Percentiles rank a stretch among this genome's conserved stretches.
Evolutionary conservation across 257 asterid genomes (phyloP).

Genomic region (Solanum pennellii): DNA sequence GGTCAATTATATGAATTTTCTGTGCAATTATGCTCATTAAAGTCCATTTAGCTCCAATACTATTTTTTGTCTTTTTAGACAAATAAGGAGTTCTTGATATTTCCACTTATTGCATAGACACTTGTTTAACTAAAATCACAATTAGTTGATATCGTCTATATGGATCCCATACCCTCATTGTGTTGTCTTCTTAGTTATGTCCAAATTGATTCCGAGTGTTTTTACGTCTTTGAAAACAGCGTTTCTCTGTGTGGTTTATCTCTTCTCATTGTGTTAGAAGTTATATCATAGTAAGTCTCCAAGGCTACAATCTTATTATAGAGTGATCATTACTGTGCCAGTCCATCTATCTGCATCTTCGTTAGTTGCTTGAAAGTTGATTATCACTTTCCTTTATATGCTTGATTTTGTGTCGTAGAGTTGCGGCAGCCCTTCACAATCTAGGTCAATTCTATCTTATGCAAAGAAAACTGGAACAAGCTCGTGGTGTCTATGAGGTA

Average conservation of each 20-base stretch:
- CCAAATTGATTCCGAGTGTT: neutral
- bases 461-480: conserved; percentile 54
- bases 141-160: neutral
- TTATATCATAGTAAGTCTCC: neutral
- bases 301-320: neutral
- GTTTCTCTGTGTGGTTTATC: neutral
- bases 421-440: conserved; percentile 96
- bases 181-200: neutral
- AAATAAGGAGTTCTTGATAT: neutral
- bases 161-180: neutral
- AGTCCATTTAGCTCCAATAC: neutral
- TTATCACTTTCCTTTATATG: neutral
- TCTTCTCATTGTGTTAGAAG: neutral
- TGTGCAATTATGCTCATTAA: neutral
- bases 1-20: neutral
- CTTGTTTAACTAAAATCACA: neutral
- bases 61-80: neutral
- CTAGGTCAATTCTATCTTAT: conserved; percentile 75
- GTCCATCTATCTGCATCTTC: neutral
- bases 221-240: neutral
- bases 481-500: conserved; percentile 85
- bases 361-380: neutral
- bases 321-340: neutral
- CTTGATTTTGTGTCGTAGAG: conserved; percentile 32
- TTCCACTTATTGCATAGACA: neutral